Evolutionary conservation across 305 asterid genomes (phyloP), one percentile per base, ranked within the genome.

Genomic region (Ilex paraguariensis): DNA sequence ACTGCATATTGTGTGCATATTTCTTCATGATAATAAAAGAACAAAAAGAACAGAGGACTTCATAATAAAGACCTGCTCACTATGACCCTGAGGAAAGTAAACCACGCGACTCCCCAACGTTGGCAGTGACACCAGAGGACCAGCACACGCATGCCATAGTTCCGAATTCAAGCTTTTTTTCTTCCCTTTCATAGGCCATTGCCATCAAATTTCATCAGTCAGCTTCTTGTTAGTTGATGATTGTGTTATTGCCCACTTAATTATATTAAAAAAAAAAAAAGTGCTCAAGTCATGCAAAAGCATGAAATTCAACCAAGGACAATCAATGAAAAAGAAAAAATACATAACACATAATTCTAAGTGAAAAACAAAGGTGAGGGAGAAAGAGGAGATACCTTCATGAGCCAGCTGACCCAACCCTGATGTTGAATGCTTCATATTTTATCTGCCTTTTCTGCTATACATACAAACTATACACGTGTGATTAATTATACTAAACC

Each of bases 81-180:
- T 93, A 54, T 93, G 97, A 64, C 98, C 98, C 84, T 92, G 98
- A 69, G 98, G 98, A 63, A 89, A 87, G 82, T 90, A 90, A 75
- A 85, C 96, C 76, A 82, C 95, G 3, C 92, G 90, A 57, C 87
- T 78, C 48, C 96, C 95, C 28, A 82, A 76, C 3, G 79, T 73
- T 40, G 99, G 99, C 65, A 93, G 76, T 7, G 92, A 93, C 72
- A 93, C 99, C 71, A 93, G 73, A 62, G 99, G 99, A 60, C 99
- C 97, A 64, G 97, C 99, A 79, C 99, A 93, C 28, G 99, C 99
- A 82, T 93, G 99, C 99, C 99, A 93, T 57, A 90, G 90, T 82
- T 93, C 99, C 10, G 99, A 83, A 77, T 93, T 90, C 81, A 86
- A 83, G 66, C 93, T 87, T 77, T 86, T 88, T 76, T 93, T 93